Conservation (phyloP, 163 green algal species). For the Chlamydomonas reinhardtii region DNA sequence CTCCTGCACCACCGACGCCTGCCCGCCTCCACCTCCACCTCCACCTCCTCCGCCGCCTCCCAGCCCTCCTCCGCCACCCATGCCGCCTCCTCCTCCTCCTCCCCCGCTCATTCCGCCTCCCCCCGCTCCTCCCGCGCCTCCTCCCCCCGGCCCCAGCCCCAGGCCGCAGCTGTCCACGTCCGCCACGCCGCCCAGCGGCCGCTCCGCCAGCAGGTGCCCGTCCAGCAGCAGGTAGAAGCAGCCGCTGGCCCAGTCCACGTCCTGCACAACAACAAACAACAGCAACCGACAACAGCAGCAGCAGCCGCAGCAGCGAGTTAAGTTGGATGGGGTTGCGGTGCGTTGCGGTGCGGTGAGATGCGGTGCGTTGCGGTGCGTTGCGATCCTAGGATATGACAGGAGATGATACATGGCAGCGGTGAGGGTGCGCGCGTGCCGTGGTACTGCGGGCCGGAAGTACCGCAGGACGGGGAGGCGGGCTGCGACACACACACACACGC, state of each 20-base stretch:
- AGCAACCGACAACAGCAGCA: too few relatives aligned
- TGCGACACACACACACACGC: too few relatives aligned
- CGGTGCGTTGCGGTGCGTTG: too few relatives aligned
- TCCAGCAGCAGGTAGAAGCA: slow-evolving; percentile 62
- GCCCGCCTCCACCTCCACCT: not conserved
- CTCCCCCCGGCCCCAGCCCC: not conserved
- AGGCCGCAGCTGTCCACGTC: not conserved
- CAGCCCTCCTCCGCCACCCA: not conserved
- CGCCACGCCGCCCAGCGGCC: not conserved
- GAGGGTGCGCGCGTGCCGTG: too few relatives aligned
- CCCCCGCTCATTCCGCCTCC: not conserved
- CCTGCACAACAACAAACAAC: too few relatives aligned
- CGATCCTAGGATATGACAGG: too few relatives aligned
- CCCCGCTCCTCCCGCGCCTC: slow-evolving; percentile 17
- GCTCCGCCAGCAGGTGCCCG: slow-evolving; percentile 69
- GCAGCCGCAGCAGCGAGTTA: too few relatives aligned
- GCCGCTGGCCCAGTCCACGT: slow-evolving; percentile 60
- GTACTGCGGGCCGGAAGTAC: too few relatives aligned
- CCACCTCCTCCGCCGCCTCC: not conserved
- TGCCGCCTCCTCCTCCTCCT: not conserved
- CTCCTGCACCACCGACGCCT: slow-evolving; percentile 19
- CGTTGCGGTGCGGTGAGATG: not conserved
- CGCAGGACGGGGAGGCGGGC: too few relatives aligned
- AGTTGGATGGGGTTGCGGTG: not conserved
- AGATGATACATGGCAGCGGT: too few relatives aligned